Base-by-base conservation (phyloP, 2,329 filamentous ascomycete species). In the Fusarium tuaranense region DNA sequence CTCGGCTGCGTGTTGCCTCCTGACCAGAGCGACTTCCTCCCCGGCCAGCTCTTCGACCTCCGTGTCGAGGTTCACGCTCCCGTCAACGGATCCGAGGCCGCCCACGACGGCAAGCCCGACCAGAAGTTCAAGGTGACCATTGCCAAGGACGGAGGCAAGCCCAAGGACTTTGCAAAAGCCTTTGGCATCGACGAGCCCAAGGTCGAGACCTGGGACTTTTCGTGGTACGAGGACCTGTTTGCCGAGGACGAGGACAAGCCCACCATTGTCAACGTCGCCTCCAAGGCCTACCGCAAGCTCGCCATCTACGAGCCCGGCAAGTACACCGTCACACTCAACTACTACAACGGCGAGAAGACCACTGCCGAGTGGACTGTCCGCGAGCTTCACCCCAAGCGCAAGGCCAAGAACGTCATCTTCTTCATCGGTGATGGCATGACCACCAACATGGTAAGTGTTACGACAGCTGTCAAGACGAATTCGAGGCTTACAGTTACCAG, bases 211-310 rank as follows among this genome's bases (percentile, higher is more conserved):
- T 97, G 94, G 94, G 89, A 91, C 75, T 97, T 97, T 80, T 88
- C 88, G n/a, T 97, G 93, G 93, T 96, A 90, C 79, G 94, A 96
- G 85, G 93, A 97, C 78, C 88, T 95, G 30, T 97, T 94, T 80
- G 94, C 94, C 32, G 85, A 91, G 79, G 94, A 95, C 77, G 91
- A 90, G 5, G 84, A 89, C 22, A 91, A 88, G 39, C 89, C 93
- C 6, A 93, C 92, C 1, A 79, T 95, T 22, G 94, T 97, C 83
- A 94, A 95, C 71, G 94, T 97, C 62, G 92, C 94, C 2, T 89
- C 93, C 73, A 96, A 95, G 84, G 91, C 91, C 34, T 97, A 95
- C 85, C 90, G 94, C 71, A 89, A 91, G 73, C 88, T 97, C 57
- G 92, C 92, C 20, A 87, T 97, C 30, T 92, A 93, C 80, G 92